Base-by-base conservation (phyloP, 345 rosid species). In the Sonneratia caseolaris region DNA sequence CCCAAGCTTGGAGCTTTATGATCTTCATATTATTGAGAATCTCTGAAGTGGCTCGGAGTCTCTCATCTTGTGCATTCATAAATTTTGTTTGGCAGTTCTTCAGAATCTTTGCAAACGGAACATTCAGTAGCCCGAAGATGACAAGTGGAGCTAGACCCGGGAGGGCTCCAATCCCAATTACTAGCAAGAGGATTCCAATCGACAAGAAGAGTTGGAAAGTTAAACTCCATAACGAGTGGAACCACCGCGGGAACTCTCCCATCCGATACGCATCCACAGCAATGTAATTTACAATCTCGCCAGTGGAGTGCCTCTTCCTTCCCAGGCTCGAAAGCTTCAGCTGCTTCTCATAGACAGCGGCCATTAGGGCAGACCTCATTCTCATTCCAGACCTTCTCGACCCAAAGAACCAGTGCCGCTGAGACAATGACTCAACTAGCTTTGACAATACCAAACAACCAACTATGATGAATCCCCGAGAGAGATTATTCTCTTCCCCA, bases 1-100 rank as follows among this genome's bases (percentile, higher is more conserved):
- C 96, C 97, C 97, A 92, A 0, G 97, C 83, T 62, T 89, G 91
- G 67, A 92, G 55, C 86, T 92, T 89, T 59, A 89, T 86, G 79
- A 88, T 82, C 78, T 89, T 92, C 91, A 92, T 88, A 76, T 79
- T 86, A 73, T 84, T 88, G 47, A 92, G 74, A 74, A 82, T 81
- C 84, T 92, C 97, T 15, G 90, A 82, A 14, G 88, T 88, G 19
- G 86, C 73, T 72, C 90, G 78, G 1, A 92, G 71, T 40, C 96
- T 75, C 76, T 84, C 86, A 22, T 92, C 97, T 68, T 92, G 97
- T 2, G 91, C 87, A 5, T 68, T 69, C 97, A 87, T 87, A 77
- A 87, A 80, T 70, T 82, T 82, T 1, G 86, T 81, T 72, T 88
- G 97, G 71, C 79, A 88, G 74, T 84, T 87, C 61, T 90, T 82